Percentiles rank a stretch among this genome's conserved stretches.
These are phyloP conservation scores for Jatropha multifida DNA, from an alignment of 441 rosid genomes.

Conservation along the genomic window DNA sequence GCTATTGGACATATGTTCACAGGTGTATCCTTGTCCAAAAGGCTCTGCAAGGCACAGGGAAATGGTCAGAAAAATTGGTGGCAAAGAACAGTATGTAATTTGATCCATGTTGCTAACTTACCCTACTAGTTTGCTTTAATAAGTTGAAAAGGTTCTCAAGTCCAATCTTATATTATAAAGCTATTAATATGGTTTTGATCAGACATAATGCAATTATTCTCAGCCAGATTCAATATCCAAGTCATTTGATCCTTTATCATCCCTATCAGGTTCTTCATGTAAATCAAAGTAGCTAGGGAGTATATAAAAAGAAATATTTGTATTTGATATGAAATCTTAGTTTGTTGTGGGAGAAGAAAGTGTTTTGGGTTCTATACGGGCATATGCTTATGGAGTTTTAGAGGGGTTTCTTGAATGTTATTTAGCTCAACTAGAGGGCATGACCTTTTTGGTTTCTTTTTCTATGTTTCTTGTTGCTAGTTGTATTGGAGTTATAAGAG, in stretches of 20 bases:
- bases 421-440: too few relatives aligned
- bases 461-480: too few relatives aligned
- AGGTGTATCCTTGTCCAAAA: constrained; percentile 92
- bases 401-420: too few relatives aligned
- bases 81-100: constrained; percentile 68
- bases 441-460: neutral
- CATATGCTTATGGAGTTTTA: too few relatives aligned
- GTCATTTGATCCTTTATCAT: neutral
- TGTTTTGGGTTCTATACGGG: too few relatives aligned
- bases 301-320: neutral
- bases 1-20: constrained; percentile 24
- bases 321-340: too few relatives aligned
- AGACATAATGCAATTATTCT: neutral
- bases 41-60: constrained; percentile 81
- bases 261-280: neutral
- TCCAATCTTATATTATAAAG: neutral
- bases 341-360: too few relatives aligned
- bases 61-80: constrained; percentile 66
- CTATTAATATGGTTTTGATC: neutral
- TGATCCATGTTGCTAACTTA: too few relatives aligned
- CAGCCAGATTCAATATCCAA: neutral
- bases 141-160: neutral
- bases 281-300: neutral
- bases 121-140: too few relatives aligned
- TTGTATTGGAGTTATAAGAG: too few relatives aligned